Base-by-base conservation (phyloP, 2,329 filamentous ascomycete species). In the Xylaria sp. region DNA sequence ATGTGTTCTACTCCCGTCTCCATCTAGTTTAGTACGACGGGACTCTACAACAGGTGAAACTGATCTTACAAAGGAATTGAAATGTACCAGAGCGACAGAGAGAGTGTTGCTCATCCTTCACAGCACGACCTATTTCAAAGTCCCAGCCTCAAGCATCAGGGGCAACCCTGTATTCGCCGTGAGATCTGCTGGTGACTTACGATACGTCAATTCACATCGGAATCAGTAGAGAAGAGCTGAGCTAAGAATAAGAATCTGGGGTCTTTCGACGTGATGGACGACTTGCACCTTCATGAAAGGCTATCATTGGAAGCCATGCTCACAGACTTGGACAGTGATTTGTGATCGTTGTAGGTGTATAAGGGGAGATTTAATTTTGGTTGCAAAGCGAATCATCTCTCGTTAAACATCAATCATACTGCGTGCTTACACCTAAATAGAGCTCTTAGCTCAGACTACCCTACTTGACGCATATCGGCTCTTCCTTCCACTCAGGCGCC, bases 401-500 rank as follows among this genome's bases (percentile, higher is more conserved):
- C 68, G 52, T 68, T 41, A 70, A 34, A 58, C 68, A 59, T 68
- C 55, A 70, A 51, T 63, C 61, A 52, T 65, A 23, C n/a, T 60
- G 23, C 48, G 34, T 32, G 37, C 39, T 41, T 46, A 50, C 54
- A n/a, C 46, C 23, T n/a, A 69, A 55, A 51, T 18, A 46, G 7
- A 66, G 39, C 57, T n/a, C 23, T 20, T 44, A 2, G 7, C 25
- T 23, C 15, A 28, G 52, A 23, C 25, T 63, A 70, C 55, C 54
- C 54, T 68, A 65, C 41, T 10, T 20, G 51, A 59, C 20, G 28
- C 28, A 18, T n/a, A 3, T 7, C 37, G 23, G 44, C 34, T 46
- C n/a, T 55, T 44, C 18, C 32, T 59, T 39, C 46, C 15, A 37
- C 46, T 66, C 56, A 66, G 65, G 44, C 71, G 55, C 32, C 84